Evolutionary conservation across 805 yeast genomes (phyloP).

Genomic region (Suhomyces pyralidae): DNA sequence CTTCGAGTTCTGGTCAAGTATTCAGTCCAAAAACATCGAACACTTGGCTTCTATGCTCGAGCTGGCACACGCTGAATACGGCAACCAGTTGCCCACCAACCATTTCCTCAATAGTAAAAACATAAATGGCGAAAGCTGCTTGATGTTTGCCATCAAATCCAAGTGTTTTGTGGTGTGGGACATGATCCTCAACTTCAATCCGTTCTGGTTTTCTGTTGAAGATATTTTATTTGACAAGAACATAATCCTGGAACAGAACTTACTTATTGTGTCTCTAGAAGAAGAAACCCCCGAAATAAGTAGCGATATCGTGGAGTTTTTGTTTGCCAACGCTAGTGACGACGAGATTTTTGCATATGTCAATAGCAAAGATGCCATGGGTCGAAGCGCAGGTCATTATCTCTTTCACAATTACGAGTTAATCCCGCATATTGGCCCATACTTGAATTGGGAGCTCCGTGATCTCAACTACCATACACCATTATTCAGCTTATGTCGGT

Average conservation of each 20-base stretch:
- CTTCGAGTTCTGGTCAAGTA: slow-evolving; percentile 50
- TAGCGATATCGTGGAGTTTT: slow-evolving; percentile 38
- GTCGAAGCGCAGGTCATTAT: slow-evolving; percentile 72
- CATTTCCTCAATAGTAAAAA: slow-evolving; percentile 21
- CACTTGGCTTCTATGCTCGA: slow-evolving; percentile 9
- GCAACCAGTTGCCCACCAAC: slow-evolving; percentile 17
- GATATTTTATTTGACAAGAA: slow-evolving; percentile 65
- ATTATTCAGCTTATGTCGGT: slow-evolving; percentile 66
- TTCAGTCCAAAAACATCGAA: slow-evolving; percentile 30
- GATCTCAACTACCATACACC: slow-evolving; percentile 78
- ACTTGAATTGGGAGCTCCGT: slow-evolving; percentile 63
- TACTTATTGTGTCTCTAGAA: slow-evolving; percentile 62
- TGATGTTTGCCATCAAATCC: slow-evolving; percentile 59
- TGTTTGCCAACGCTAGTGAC: slow-evolving; percentile 40
- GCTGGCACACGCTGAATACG: background rate
- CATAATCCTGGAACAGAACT: slow-evolving; percentile 46
- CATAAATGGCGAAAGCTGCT: slow-evolving; percentile 64
- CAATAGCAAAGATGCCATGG: slow-evolving; percentile 47
- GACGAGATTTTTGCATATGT: slow-evolving; percentile 50
- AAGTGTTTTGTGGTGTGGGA: slow-evolving; percentile 45
- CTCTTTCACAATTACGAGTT: slow-evolving; percentile 55
- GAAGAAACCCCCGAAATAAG: slow-evolving; percentile 48
- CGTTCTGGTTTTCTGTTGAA: slow-evolving; percentile 55
- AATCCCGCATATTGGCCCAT: slow-evolving; percentile 51
- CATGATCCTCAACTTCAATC: slow-evolving; percentile 44